A percentile compares a stretch with the other conserved stretches of the same genome.
Conservation (phyloP, 2,329 filamentous ascomycete species). For the Mycosphaerella sp. region DNA sequence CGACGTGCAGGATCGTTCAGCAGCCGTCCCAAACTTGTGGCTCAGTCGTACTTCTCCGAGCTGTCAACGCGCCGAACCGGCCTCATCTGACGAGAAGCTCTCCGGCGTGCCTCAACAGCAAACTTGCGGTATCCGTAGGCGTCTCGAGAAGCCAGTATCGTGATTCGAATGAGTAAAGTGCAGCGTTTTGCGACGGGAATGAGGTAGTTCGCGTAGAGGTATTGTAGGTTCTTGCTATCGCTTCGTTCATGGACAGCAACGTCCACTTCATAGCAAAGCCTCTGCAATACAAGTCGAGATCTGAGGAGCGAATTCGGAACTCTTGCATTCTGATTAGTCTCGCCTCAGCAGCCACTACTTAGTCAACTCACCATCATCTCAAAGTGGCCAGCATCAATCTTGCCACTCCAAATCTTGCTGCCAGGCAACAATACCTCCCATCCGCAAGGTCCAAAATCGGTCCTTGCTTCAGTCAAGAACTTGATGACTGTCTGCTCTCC, state of each 20-base stretch:
- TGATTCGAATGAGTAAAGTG: too few relatives aligned
- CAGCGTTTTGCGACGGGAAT: too few relatives aligned
- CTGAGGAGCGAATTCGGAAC: constrained; percentile 1
- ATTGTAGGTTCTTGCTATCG: neutral
- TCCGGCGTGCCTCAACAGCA: too few relatives aligned
- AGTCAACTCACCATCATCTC: constrained; percentile 10
- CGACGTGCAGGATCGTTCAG: neutral
- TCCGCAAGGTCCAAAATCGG: constrained; percentile 8
- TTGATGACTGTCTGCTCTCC: constrained; percentile 7
- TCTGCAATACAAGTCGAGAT: constrained; percentile 8
- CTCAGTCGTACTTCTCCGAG: neutral
- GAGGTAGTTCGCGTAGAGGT: neutral
- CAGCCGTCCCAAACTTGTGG: neutral
- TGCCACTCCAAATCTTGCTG: neutral
- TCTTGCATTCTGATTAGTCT: neutral
- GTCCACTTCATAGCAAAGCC: neutral
- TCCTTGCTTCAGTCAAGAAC: constrained; percentile 9
- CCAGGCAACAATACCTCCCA: constrained; percentile 10
- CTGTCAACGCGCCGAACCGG: too few relatives aligned
- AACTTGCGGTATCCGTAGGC: too few relatives aligned
- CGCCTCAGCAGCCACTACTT: neutral
- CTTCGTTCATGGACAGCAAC: neutral
- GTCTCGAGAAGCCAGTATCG: too few relatives aligned
- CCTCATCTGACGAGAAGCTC: too few relatives aligned
- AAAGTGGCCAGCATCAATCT: constrained; percentile 12